Percentiles rank a stretch among this genome's conserved stretches.
phyloP scores from a whole-genome alignment of 441 rosid genomes.

The Eugenia klotzschiana region DNA sequence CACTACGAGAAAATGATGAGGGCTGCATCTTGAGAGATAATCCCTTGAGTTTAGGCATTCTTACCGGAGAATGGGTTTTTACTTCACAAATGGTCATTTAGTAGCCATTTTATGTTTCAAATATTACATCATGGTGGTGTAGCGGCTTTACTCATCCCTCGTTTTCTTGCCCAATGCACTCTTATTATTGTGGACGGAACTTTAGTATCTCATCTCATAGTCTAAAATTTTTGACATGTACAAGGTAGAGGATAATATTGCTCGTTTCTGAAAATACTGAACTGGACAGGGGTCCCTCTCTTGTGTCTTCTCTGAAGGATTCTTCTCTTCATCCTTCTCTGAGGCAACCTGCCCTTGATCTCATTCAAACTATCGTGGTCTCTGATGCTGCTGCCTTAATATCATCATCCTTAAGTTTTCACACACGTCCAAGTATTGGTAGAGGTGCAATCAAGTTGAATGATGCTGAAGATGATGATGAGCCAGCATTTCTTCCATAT shows the following conservation, averaged over 20 bases:
- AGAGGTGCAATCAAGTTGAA: slow-evolving; percentile 18
- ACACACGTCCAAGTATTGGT: slow-evolving; percentile 7
- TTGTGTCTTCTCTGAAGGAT: slow-evolving; percentile 79
- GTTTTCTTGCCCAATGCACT: neutral
- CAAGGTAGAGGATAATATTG: neutral
- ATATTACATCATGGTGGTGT: neutral
- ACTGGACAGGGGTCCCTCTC: slow-evolving; percentile 85
- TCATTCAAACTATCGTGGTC: slow-evolving; percentile 63
- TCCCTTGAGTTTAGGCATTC: neutral
- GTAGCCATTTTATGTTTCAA: neutral
- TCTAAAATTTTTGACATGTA: neutral
- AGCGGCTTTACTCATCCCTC: neutral
- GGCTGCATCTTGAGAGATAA: neutral
- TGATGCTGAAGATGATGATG: slow-evolving; percentile 29
- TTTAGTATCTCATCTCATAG: neutral
- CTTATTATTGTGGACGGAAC: neutral
- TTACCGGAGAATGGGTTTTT: neutral
- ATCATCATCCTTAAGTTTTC: slow-evolving; percentile 35
- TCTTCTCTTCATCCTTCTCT: slow-evolving; percentile 81
- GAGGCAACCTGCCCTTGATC: slow-evolving; percentile 94
- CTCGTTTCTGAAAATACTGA: slow-evolving; percentile 11
- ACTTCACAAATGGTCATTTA: neutral
- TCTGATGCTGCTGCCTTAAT: slow-evolving; percentile 85
- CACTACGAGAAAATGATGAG: neutral
- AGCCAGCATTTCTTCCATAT: slow-evolving; percentile 23